Percentiles rank a stretch among this genome's conserved stretches.
These are phyloP conservation scores for Magnusiomyces tetraspermus DNA, from an alignment of 1,139 yeast species.

Conservation along the genomic window DNA sequence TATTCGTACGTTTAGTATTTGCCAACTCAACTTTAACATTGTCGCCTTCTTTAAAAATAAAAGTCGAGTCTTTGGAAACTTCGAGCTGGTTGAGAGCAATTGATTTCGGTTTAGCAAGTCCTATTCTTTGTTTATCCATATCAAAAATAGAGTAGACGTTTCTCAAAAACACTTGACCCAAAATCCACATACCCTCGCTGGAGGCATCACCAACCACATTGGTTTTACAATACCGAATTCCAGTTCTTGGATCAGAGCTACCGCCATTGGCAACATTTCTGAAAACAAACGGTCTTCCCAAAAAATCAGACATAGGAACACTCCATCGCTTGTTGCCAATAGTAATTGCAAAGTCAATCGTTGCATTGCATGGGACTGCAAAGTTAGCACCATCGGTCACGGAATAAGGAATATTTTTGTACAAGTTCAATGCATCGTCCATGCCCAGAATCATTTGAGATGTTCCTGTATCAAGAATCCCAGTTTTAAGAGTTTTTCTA, in stretches of 20 bases:
- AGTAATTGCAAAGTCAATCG: constrained; percentile 34
- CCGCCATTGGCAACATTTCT: background rate
- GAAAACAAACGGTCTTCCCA: constrained; percentile 38
- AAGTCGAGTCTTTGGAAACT: background rate
- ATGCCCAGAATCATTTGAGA: constrained; percentile 51
- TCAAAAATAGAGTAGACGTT: constrained; percentile 54
- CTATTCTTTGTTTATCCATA: constrained; percentile 41
- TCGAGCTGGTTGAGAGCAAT: background rate
- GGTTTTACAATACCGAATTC: constrained; percentile 41
- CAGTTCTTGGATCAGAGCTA: constrained; percentile 1
- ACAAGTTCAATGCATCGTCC: constrained; percentile 47
- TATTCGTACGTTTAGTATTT: no score
- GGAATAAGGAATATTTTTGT: constrained; percentile 41
- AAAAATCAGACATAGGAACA: constrained; percentile 34
- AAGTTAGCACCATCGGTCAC: constrained; percentile 50
- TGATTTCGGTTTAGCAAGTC: constrained; percentile 39
- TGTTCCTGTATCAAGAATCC: constrained; percentile 59
- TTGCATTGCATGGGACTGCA: constrained; percentile 50
- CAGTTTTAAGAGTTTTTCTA: constrained; percentile 21
- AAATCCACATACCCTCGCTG: constrained; percentile 32
- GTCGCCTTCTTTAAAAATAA: background rate
- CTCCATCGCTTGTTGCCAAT: constrained; percentile 41
- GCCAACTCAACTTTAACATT: no score
- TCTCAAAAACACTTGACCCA: constrained; percentile 55
- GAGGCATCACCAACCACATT: constrained; percentile 47